A percentile compares a stretch with the other conserved stretches of the same genome.
Evolutionary conservation across 2,329 filamentous ascomycete genomes (phyloP).

Genomic region (Pseudogymnoascus sp.): DNA sequence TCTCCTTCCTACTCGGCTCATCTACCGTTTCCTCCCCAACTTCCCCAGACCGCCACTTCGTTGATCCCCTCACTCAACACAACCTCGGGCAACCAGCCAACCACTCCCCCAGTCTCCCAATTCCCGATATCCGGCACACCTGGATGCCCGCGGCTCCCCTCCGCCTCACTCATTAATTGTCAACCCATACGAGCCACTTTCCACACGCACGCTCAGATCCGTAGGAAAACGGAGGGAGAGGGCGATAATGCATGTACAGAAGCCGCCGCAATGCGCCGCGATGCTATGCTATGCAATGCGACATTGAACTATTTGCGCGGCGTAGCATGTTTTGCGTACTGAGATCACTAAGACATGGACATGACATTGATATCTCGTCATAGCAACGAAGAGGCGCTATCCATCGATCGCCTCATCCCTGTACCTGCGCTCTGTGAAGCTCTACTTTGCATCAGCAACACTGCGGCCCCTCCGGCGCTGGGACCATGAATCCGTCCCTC

Average conservation of each 20-base stretch:
- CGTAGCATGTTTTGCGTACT: neutral
- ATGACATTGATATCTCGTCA: neutral
- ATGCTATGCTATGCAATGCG: neutral
- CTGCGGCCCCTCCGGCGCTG: neutral
- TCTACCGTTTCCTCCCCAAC: neutral
- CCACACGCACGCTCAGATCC: neutral
- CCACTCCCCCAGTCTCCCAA: neutral
- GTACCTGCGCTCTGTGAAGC: neutral
- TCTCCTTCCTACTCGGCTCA: neutral
- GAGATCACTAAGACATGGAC: neutral
- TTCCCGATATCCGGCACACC: neutral
- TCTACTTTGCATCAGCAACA: neutral
- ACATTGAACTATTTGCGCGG: neutral
- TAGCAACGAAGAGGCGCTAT: neutral
- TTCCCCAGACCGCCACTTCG: slow-evolving; percentile 3
- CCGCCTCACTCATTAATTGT: neutral
- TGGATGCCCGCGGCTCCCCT: neutral
- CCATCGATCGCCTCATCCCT: neutral
- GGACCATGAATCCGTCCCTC: neutral
- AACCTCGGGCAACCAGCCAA: neutral
- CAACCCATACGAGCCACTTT: neutral
- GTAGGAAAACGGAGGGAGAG: neutral
- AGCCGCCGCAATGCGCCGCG: neutral
- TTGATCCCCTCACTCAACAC: neutral
- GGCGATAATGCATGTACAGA: neutral